Base-by-base conservation (phyloP, 2,329 filamentous ascomycete genomes). In the Dactylellina sp. region DNA sequence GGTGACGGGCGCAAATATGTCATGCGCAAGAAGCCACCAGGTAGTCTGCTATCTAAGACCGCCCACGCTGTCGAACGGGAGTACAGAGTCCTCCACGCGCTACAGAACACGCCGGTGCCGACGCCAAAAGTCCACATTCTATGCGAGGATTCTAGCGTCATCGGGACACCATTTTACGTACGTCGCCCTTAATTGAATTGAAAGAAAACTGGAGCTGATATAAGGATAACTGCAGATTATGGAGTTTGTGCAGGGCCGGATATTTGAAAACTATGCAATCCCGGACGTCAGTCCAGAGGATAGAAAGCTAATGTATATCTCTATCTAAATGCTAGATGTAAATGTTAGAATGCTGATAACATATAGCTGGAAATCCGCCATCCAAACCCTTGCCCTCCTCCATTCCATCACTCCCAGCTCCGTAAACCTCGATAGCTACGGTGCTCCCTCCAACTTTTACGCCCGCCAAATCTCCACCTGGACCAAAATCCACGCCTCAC, bases 51-150 rank as follows among this genome's bases (percentile, higher is more conserved):
- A 55, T 97, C 92, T 78, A 92, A 93, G 83, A 94, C 94, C 1
- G 95, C 95, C 7, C 95, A 99, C 84, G 91, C 94, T 81, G 94
- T 99, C 79, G 95, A 99, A 83, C 91, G 95, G 78, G 95, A 99
- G 82, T 95, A 95, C 83, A 89, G 90, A 79, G 91, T 98, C 79
- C 91, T 98, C 79, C 88, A 91, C 80, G 93, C 94, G 1, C 86
- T 98, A 32, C 87, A 88, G 76, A 84, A 82, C 61, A 96, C 92
- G 18, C 88, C 91, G 80, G 93, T 98, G 7, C 91, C 93, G 0
- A 92, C 97, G 0, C 95, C 95, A 2, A 89, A 87, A 80, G 88
- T 92, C 9, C 90, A 92, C 81, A 90, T 89, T 79, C 86, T 98
- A 16, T 99, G 95, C 82, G 90, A 96, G 81, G 93, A 98, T 82